A percentile compares a stretch with the other conserved stretches of the same genome.
Conservation (phyloP, 2,329 filamentous ascomycete species). For the Penicillium vulpinum region DNA sequence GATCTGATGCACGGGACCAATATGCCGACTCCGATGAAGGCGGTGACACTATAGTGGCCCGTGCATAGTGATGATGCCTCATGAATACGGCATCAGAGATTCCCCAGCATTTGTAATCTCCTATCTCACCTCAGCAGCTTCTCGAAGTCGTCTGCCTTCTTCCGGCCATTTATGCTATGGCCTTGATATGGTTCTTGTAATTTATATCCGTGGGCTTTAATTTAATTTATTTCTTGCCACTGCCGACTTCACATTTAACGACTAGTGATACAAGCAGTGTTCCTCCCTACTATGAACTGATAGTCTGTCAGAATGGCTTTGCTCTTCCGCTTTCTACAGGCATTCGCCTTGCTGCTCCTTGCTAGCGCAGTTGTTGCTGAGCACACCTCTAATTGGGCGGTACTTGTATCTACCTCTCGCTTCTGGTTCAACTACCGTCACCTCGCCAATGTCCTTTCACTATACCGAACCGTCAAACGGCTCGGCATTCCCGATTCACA, state of each 20-base stretch:
- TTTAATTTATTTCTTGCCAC: neutral
- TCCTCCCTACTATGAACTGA: constrained; percentile 17
- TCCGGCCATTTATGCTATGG: neutral
- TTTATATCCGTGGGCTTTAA: neutral
- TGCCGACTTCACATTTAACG: neutral
- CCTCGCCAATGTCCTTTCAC: constrained; percentile 92
- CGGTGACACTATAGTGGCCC: constrained; percentile 16
- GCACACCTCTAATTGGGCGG: constrained; percentile 98
- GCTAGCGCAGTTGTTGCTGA: constrained; percentile 29
- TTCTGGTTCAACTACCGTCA: constrained; percentile 99
- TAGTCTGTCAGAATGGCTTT: constrained; percentile 28
- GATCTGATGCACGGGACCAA: constrained; percentile 25
- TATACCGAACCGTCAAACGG: constrained; percentile 97
- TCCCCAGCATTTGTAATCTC: constrained; percentile 9
- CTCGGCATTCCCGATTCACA: constrained; percentile 97
- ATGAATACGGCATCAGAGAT: neutral
- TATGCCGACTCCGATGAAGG: constrained; percentile 28
- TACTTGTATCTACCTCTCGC: constrained; percentile 95
- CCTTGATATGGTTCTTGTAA: neutral
- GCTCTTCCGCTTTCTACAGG: constrained; percentile 26
- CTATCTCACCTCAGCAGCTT: neutral
- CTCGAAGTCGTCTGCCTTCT: neutral
- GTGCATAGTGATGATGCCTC: neutral
- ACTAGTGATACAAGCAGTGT: constrained; percentile 4
- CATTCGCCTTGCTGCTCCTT: constrained; percentile 29